phyloP scores from a whole-genome alignment of 768 basidiomycete species.

The Clitopilus passeckerianus region DNA sequence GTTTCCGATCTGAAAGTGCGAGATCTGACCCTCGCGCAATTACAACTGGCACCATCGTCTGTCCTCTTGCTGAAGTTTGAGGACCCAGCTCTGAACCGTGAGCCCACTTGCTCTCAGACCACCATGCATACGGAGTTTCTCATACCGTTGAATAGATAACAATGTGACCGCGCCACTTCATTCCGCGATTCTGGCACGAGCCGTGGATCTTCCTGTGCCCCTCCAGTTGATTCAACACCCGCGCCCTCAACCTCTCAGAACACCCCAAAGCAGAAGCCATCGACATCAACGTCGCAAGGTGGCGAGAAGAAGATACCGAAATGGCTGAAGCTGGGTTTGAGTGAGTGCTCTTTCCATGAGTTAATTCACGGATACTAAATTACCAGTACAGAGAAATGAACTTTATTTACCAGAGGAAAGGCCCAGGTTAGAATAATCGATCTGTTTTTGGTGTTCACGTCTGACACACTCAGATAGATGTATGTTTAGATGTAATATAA shows the following conservation, averaged over 20 bases:
- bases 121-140: neutral
- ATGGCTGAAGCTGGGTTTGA: slow-evolving; percentile 69
- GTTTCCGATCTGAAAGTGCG: slow-evolving; percentile 74
- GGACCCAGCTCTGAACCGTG: slow-evolving; percentile 68
- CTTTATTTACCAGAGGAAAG: too few relatives aligned
- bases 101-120: slow-evolving; percentile 11
- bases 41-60: slow-evolving; percentile 78
- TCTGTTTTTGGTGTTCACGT: neutral
- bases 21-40: slow-evolving; percentile 59
- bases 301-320: slow-evolving; percentile 65
- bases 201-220: slow-evolving; percentile 64
- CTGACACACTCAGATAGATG: neutral
- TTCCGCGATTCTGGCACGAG: slow-evolving; percentile 47
- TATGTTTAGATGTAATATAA: neutral
- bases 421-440: neutral
- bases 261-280: slow-evolving; percentile 4
- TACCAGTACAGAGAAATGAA: neutral
- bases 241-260: slow-evolving; percentile 2
- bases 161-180: slow-evolving; percentile 61
- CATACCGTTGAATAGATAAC: slow-evolving; percentile 31
- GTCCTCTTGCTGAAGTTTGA: slow-evolving; percentile 73
- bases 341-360: slow-evolving; percentile 30
- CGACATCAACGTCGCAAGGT: slow-evolving; percentile 1
- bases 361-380: neutral
- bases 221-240: slow-evolving; percentile 20